phyloP scores from a whole-genome alignment of 2,329 filamentous ascomycete genomes.

The Pyrenophora seminiperda region DNA sequence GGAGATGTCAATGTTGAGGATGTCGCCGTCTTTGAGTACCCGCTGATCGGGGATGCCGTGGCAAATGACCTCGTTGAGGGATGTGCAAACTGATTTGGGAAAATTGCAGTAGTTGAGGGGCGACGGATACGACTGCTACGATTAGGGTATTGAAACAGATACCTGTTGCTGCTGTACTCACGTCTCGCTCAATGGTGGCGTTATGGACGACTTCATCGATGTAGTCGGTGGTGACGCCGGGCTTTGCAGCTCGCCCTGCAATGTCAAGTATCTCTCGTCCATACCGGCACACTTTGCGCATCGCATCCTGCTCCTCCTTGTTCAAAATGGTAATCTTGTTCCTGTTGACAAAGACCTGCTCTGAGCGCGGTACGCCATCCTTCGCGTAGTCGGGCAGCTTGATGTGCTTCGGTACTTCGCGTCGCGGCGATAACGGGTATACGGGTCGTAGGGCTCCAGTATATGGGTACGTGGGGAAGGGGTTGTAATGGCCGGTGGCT shows the following conservation, averaged over 20 bases:
- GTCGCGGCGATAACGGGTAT: constrained; percentile 59
- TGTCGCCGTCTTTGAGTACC: constrained; percentile 86
- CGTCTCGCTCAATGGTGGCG: constrained; percentile 88
- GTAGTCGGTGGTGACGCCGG: constrained; percentile 94
- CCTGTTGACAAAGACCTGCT: constrained; percentile 68
- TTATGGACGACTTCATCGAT: constrained; percentile 96
- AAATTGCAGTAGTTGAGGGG: constrained; percentile 95
- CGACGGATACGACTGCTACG: constrained; percentile 83
- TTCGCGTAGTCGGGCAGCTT: constrained; percentile 84
- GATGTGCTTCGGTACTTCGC: constrained; percentile 75
- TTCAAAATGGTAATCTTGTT: constrained; percentile 85
- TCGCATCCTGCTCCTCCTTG: constrained; percentile 78
- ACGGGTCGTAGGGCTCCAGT: constrained; percentile 83
- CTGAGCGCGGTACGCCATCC: constrained; percentile 74
- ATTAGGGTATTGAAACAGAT: constrained; percentile 17
- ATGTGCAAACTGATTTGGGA: constrained; percentile 97
- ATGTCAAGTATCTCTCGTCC: constrained; percentile 92
- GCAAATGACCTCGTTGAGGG: constrained; percentile 95
- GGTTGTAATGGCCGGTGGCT: constrained; percentile 89
- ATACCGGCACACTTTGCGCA: constrained; percentile 89
- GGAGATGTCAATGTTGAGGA: constrained; percentile 95
- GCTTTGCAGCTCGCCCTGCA: constrained; percentile 78
- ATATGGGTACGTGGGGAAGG: constrained; percentile 85
- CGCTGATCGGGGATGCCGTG: constrained; percentile 96
- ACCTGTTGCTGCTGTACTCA: constrained; percentile 55